Evolutionary conservation across 2,329 filamentous ascomycete species (phyloP), one percentile per base, ranked within the genome.

Genomic region (Arthroderma uncinatum): DNA sequence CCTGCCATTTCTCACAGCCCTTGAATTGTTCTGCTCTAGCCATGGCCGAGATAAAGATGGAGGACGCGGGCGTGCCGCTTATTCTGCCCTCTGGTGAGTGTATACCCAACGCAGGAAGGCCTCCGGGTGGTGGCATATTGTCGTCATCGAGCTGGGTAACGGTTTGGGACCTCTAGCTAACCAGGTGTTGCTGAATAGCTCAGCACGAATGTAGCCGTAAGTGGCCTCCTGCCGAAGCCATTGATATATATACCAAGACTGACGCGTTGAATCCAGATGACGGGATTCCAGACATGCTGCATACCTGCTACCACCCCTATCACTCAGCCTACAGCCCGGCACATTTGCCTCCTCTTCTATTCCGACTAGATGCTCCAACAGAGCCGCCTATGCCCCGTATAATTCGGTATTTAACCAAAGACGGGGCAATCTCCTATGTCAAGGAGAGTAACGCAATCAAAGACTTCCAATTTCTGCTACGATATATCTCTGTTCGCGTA

Each of bases 381-480:
- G 16, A 48, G 16, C 48, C 28, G 1, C 23, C 12, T 28, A 10
- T 9, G 16, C 12, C 14, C 2, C 19, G 33, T 25, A 42, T 30
- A 2, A 33, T 9, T 4, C 39, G 7, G 52, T 66, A 12, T 19
- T 61, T n/a, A 64, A 64, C 7, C 14, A 16, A 19, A 42, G 60
- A 64, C 53, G 60, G 59, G 9, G 30, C 50, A 10, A n/a, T 55
- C 6, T 59, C 59, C 6, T 54, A 16, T 8, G 61, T 62, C 39
- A 47, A 48, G 23, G 54, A 62, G 6, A 60, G 59, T 9, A 54
- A 50, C 14, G 58, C 61, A 7, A 55, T 69, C 19, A 61, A 63
- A 39, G 54, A 62, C 53, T 68, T 67, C 53, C 36, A 55, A 0
- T 65, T 68, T 55, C 60, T 69, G 1, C 67, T 67, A 5, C 60